A percentile compares a stretch with the other conserved stretches of the same genome.
phyloP scores from a whole-genome alignment of 768 basidiomycete species.

The Pisolithus orientalis region DNA sequence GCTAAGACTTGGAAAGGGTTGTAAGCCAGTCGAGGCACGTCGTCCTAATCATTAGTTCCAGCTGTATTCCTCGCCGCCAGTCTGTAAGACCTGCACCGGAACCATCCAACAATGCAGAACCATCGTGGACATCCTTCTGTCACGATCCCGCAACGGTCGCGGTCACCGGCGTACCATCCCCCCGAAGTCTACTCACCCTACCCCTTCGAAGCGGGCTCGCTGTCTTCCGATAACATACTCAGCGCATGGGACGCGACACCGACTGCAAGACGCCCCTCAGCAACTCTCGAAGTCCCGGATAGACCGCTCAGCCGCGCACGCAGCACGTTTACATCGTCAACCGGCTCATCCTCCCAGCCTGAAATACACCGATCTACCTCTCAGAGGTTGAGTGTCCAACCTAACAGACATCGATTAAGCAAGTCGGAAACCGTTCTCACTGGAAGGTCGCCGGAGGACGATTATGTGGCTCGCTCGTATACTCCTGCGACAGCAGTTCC shows the following conservation, averaged over 20 bases:
- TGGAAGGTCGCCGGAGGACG: slow-evolving; percentile 5
- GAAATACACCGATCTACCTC: slow-evolving; percentile 45
- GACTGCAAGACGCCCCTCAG: slow-evolving; percentile 18
- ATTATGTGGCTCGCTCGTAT: slow-evolving; percentile 25
- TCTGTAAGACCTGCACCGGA: background rate
- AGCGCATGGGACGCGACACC: slow-evolving; percentile 31
- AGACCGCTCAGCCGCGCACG: slow-evolving; percentile 31
- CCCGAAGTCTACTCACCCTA: slow-evolving; percentile 26
- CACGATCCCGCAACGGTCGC: slow-evolving; percentile 32
- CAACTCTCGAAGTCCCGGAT: slow-evolving; percentile 14
- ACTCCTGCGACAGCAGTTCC: slow-evolving; percentile 27
- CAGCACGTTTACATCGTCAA: slow-evolving; percentile 27
- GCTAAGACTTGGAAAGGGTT: background rate
- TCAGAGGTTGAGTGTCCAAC: slow-evolving; percentile 22
- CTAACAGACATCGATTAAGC: slow-evolving; percentile 33
- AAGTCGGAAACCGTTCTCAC: slow-evolving; percentile 31
- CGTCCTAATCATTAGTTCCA: background rate
- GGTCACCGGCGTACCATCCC: slow-evolving; percentile 25
- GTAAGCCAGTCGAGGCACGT: background rate
- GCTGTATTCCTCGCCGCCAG: background rate
- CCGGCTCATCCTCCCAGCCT: slow-evolving; percentile 46
- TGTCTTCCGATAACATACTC: slow-evolving; percentile 13
- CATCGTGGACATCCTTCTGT: slow-evolving; percentile 31
- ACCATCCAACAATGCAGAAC: slow-evolving; percentile 17
- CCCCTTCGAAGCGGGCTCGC: slow-evolving; percentile 22